Base-by-base conservation (phyloP, 495 filamentous ascomycete genomes). In the Polyplosphaeria fusca region DNA sequence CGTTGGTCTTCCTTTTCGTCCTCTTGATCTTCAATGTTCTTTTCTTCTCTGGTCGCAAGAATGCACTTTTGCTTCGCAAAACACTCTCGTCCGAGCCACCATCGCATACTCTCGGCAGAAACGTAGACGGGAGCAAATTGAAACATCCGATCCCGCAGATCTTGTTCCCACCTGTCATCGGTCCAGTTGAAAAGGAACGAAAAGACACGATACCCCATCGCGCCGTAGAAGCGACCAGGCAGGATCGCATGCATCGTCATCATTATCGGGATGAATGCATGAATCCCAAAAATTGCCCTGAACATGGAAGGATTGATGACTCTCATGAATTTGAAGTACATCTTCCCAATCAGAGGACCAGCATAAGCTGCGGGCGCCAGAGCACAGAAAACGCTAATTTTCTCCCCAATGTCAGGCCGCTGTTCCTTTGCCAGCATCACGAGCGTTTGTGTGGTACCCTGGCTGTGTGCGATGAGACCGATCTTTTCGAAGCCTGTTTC, bases 221-320 rank as follows among this genome's bases (percentile, higher is more conserved):
- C 81, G n/a, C 89, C 91, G 62, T 95, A 97, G 20, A 95, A 51
- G 0, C 69, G 71, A 1, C 84, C 75, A 3, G 83, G 81, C 4
- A 95, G 70, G 9, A 80, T 47, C 0, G 68, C 61, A 55, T 91
- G 91, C 77, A 91, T 89, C 1, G 79, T 78, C 84, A 95, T 87
- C 92, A 96, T 97, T 64, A 95, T 74, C 1, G 92, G 92, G 55
- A 97, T 95, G 72, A 96, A 97, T 0, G 91, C 83, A 67, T 96
- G 91, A 46, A 96, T 91, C 19, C 92, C 92, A 66, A 97, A 97
- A 59, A 94, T 77, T 26, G 89, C 56, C 0, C 89, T 78, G 71
- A 96, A 97, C 68, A 88, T 76, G 14, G 62, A 74, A 0, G 90
- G 87, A 1, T 85, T 83, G 38, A 96, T 86, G 19, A 84, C 72